Percentiles rank a stretch among this genome's conserved stretches.
These are phyloP conservation scores for Didymella sp. DNA, from an alignment of 2,329 filamentous ascomycete species.

Conservation along the genomic window DNA sequence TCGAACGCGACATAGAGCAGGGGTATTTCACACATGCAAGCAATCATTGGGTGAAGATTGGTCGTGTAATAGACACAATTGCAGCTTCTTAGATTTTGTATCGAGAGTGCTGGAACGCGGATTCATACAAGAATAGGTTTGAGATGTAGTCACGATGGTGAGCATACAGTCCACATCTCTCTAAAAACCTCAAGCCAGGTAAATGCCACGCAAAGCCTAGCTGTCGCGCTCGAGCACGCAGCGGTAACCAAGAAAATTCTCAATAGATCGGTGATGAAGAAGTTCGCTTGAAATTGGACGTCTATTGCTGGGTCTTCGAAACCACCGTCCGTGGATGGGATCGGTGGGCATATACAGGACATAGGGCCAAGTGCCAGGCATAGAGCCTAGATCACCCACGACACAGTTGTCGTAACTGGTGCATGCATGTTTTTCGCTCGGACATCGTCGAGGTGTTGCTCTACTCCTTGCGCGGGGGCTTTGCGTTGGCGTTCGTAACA, in stretches of 20 bases:
- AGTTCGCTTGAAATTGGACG: constrained; percentile 14
- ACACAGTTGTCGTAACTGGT: not conserved
- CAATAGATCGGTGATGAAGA: not conserved
- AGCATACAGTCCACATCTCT: not conserved
- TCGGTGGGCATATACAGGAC: constrained; percentile 19
- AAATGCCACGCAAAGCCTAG: not conserved
- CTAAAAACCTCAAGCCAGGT: no score
- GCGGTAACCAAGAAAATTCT: not conserved
- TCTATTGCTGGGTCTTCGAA: constrained; percentile 23
- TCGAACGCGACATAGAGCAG: constrained; percentile 15
- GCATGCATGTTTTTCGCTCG: not conserved
- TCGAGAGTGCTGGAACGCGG: not conserved
- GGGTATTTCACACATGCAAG: constrained; percentile 11
- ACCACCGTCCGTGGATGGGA: constrained; percentile 7
- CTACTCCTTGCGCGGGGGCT: constrained; percentile 58
- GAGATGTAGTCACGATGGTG: no score
- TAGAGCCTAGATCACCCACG: not conserved
- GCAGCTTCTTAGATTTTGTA: not conserved
- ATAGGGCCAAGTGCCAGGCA: not conserved
- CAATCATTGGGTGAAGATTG: not conserved
- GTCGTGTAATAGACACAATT: not conserved
- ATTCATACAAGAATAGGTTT: not conserved
- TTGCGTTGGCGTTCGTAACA: constrained; percentile 83
- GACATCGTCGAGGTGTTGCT: not conserved
- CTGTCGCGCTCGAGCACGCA: not conserved